Conservation (phyloP, 192 early-diverging fungal genomes). For the Coemansia sp. region DNA sequence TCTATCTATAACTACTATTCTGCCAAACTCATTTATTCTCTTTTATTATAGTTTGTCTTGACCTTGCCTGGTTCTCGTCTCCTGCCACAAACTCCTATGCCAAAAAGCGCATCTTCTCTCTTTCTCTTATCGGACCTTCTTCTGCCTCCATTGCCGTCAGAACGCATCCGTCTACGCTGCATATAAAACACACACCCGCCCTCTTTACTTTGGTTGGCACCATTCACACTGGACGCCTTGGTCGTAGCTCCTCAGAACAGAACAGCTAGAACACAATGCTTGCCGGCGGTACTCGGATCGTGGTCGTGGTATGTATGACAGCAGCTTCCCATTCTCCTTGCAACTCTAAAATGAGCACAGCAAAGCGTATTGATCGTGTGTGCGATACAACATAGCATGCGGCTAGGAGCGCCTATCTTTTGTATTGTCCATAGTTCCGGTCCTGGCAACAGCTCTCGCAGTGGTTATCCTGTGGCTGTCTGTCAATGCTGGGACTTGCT, state of each 20-base stretch:
- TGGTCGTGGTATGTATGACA: conserved; percentile 47
- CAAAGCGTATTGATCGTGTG: neutral
- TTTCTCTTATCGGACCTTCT: neutral
- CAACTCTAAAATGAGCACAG: neutral
- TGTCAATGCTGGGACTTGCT: neutral
- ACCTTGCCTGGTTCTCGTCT: conserved; percentile 1
- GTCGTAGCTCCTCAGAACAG: neutral
- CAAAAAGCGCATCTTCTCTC: neutral
- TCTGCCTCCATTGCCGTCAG: neutral
- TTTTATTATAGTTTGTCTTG: neutral
- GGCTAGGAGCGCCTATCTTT: no score
- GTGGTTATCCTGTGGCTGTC: no score
- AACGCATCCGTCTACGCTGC: neutral
- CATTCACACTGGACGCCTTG: neutral
- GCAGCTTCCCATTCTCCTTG: neutral
- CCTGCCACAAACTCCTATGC: neutral
- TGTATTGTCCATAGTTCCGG: no score
- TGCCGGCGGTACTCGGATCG: conserved; percentile 55
- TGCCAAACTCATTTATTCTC: neutral
- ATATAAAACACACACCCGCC: neutral
- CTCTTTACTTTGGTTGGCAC: neutral
- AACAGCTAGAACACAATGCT: conserved; percentile 25
- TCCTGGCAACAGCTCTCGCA: neutral
- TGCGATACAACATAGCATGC: neutral
- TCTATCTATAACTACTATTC: no score